Evolutionary conservation across 228 moss, liverwort and hornwort species (phyloP), one percentile per base, ranked within the genome.

Genomic region (Sphagnum fallax): DNA sequence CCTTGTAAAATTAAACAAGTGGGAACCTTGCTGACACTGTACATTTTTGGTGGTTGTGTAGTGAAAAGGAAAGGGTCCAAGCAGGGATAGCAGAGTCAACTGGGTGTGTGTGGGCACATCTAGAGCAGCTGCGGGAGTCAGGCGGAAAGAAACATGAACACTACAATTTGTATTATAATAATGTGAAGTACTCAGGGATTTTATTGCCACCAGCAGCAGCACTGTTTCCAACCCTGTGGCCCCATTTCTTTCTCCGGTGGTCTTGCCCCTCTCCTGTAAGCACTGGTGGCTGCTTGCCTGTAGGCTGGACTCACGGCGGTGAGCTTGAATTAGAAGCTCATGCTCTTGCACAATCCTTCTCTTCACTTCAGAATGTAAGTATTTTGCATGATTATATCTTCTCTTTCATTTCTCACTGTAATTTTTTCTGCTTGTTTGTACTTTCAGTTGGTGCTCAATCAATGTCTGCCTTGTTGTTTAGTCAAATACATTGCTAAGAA

Each of bases 171-270:
- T 80, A 94, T 49, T 98, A 89, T n/a, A 84, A 86, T 73, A 79
- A 77, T 61, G 75, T 84, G 51, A 82, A 92, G 69, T 77, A 78
- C 73, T 70, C 82, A 76, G 86, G 83, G 69, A 82, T 89, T 6
- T 90, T 98, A 60, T 76, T 98, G 49, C 98, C 98, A 58, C 98
- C 98, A 61, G 89, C 98, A 65, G 94, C 94, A 72, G 92, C 94
- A 51, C 85, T 92, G 71, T 80, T 94, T 72, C 94, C 98, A 14
- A 81, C 82, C 64, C 83, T 98, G 55, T 98, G 98, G 98, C 92
- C 94, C 15, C 90, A 90, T 5, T 94, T 90, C 69, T 94, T 87
- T 71, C 75, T 98, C 80, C 87, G 98, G 60, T 98, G 98, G 98
- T 90, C 98, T 65, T 98, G 98, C 75, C 94, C 98, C 50, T 78